Base-by-base conservation (phyloP, 495 filamentous ascomycete species). In the Bacidia gigantensis region DNA sequence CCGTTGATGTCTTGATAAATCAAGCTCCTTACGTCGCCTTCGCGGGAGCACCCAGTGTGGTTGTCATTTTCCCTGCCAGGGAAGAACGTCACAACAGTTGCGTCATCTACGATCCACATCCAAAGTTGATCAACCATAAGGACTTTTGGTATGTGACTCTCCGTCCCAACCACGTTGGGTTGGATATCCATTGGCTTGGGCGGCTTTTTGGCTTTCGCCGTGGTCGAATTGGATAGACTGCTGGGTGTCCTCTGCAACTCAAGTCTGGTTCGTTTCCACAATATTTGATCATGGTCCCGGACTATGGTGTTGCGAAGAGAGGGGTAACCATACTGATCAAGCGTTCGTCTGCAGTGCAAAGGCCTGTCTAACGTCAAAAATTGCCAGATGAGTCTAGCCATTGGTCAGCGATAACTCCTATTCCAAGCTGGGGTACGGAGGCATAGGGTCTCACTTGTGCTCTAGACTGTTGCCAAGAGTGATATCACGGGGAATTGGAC, bases 61-160 rank as follows among this genome's bases (percentile, higher is more conserved):
- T 54, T 47, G 11, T 61, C 53, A 11, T 61, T 58, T 26, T 61
- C 59, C 21, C 60, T 55, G 2, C 55, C 47, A 26, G 60, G 41
- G 3, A 58, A 57, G 26, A 61, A 60, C 2, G 60, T 60, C 35
- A 61, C 48, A 7, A 60, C 53, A 1, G 54, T 62, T 32, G 57
- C 51, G 1, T 26, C 54, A 41, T 82, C 72, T 3, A 82, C 72
- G 12, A 80, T 75, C 78, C 79, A 85, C 0, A 83, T 61, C 81
- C 81, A 84, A 3, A 85, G 65, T 53, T 83, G 79, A 54, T 84
- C 80, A 7, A 85, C 79, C 80, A 84, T 83, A 11, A 84, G 65
- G 14, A 83, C 72, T 56, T 81, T 80, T 0, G 58, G 39, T 18
- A n/a, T 38, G 17, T 50, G 47, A 23, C 12, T 18, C 0, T 50